A percentile compares a stretch with the other conserved stretches of the same genome.
Conservation (phyloP, 116 monocot genomes). For the Cymodocea nodosa region DNA sequence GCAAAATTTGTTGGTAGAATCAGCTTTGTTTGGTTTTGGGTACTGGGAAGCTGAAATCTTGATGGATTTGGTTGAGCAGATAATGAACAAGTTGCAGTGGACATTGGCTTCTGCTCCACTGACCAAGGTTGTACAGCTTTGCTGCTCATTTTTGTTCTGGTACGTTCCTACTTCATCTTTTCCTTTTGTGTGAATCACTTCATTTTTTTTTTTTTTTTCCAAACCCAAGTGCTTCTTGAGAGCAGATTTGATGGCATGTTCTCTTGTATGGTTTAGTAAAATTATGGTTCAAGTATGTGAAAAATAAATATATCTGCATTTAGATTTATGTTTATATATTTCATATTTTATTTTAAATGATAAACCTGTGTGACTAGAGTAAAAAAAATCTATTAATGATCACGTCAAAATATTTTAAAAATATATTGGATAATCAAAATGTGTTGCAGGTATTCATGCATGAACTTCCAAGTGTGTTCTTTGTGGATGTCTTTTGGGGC, state of each 20-base stretch:
- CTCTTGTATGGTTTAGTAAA: too few relatives aligned
- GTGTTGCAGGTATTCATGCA: conserved; percentile 75
- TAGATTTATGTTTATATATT: too few relatives aligned
- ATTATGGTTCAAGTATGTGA: too few relatives aligned
- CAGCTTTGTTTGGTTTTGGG: not conserved
- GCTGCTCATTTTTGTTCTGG: conserved; percentile 79
- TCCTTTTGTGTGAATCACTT: not conserved
- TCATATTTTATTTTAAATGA: too few relatives aligned
- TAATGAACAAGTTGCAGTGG: conserved; percentile 59
- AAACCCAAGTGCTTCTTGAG: not conserved
- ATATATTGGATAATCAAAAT: not conserved
- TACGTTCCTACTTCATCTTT: conserved; percentile 10
- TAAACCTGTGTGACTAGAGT: too few relatives aligned
- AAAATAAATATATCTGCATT: too few relatives aligned
- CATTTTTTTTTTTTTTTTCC: not conserved
- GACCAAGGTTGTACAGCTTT: conserved; percentile 64
- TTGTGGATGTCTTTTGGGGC: conserved; percentile 96
- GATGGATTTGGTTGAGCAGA: conserved; percentile 16
- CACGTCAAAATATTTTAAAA: too few relatives aligned
- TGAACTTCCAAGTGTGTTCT: conserved; percentile 67
- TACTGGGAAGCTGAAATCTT: not conserved
- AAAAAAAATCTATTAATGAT: too few relatives aligned
- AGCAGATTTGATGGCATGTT: too few relatives aligned
- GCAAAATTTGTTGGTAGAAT: not conserved
- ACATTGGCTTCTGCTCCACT: conserved; percentile 52